Conservation (phyloP, 192 early-diverging fungal genomes). For the Linnemannia exigua region DNA sequence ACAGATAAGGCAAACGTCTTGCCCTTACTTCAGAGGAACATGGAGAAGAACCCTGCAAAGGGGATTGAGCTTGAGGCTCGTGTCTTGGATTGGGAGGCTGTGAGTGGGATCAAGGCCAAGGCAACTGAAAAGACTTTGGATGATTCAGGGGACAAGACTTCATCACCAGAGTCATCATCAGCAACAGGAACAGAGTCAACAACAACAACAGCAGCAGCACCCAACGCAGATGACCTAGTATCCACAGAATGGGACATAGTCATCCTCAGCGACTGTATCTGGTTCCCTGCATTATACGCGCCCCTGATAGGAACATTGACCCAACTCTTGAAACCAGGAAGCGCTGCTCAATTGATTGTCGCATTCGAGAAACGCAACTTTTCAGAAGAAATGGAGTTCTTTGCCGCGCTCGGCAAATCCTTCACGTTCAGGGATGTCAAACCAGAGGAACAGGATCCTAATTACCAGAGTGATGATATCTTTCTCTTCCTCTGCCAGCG, state of each 20-base stretch:
- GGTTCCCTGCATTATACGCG: conserved; percentile 42
- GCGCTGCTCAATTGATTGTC: conserved; percentile 19
- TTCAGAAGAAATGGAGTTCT: conserved; percentile 54
- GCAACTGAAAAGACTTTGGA: background rate
- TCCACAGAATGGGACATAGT: conserved; percentile 38
- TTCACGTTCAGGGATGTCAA: conserved; percentile 54
- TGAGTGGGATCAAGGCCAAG: conserved; percentile 28
- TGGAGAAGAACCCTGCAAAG: conserved; percentile 25
- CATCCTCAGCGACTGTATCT: conserved; percentile 56
- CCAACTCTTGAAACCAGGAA: conserved; percentile 5
- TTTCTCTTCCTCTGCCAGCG: conserved; percentile 48
- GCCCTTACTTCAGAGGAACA: conserved; percentile 59
- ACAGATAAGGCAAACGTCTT: conserved; percentile 64
- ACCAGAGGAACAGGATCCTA: conserved; percentile 46
- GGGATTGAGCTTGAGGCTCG: conserved; percentile 19
- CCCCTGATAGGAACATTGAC: conserved; percentile 34
- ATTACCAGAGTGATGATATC: conserved; percentile 58
- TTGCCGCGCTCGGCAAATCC: conserved; percentile 36
- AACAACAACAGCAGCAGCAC: background rate
- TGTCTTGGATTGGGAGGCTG: conserved; percentile 47
- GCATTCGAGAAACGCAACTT: conserved; percentile 58
- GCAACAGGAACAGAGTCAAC: background rate
- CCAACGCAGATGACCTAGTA: conserved; percentile 11
- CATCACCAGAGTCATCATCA: background rate
- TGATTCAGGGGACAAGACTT: background rate